Evolutionary conservation across 768 basidiomycete genomes (phyloP).

Genomic region (Myochromella boudieri): DNA sequence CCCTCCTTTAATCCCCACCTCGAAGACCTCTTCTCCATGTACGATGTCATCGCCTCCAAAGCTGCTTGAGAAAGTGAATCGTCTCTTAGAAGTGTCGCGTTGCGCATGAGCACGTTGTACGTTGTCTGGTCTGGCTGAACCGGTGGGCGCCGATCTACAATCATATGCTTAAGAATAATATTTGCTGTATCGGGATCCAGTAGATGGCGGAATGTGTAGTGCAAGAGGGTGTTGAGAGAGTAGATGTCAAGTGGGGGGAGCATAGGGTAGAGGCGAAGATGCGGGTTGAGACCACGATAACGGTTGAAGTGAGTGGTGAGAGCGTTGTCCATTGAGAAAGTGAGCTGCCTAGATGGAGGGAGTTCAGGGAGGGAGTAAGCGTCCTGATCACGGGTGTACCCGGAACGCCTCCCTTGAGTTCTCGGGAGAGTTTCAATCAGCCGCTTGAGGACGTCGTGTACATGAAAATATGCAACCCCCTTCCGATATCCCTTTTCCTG

Average conservation of each 20-base stretch:
- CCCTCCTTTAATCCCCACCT: no score
- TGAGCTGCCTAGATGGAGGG: no score
- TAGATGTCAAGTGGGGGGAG: slow-evolving; percentile 21
- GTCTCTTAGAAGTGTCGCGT: slow-evolving; percentile 48
- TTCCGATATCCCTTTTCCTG: slow-evolving; percentile 1
- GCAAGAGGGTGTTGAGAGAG: slow-evolving; percentile 59
- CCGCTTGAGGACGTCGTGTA: slow-evolving; percentile 44
- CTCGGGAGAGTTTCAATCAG: slow-evolving; percentile 36
- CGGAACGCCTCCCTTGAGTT: background rate
- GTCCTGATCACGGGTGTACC: no score
- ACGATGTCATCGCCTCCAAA: slow-evolving; percentile 28
- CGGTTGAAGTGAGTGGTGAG: no score
- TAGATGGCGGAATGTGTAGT: slow-evolving; percentile 66
- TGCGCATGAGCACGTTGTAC: slow-evolving; percentile 59
- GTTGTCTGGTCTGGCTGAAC: slow-evolving; percentile 50
- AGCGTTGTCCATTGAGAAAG: no score
- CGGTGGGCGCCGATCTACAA: slow-evolving; percentile 33
- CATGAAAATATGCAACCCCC: slow-evolving; percentile 43
- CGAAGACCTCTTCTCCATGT: background rate
- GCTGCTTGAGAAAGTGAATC: slow-evolving; percentile 40
- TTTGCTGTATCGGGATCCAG: slow-evolving; percentile 48
- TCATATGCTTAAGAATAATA: slow-evolving; percentile 57
- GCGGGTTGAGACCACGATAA: no score
- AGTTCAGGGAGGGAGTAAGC: no score
- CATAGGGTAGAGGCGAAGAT: slow-evolving; percentile 8